Evolutionary conservation across 2,329 filamentous ascomycete genomes (phyloP).

Genomic region (Penicillium sp.): DNA sequence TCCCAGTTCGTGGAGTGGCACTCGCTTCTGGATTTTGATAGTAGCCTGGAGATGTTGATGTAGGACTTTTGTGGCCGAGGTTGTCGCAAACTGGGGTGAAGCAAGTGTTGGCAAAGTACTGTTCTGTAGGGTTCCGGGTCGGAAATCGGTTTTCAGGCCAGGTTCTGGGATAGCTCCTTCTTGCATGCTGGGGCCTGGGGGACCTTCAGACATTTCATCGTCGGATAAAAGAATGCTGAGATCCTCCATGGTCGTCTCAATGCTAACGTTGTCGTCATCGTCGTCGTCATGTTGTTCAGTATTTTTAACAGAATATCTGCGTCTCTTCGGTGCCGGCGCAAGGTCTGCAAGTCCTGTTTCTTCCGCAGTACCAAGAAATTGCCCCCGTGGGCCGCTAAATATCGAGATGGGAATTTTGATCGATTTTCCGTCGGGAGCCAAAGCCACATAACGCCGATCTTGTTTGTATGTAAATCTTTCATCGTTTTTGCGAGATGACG

Average conservation of each 20-base stretch:
- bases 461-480: slow-evolving; percentile 34
- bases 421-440: slow-evolving; percentile 37
- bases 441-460: slow-evolving; percentile 39
- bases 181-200: not conserved
- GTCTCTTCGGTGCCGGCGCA: not conserved
- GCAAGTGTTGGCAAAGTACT: slow-evolving; percentile 63
- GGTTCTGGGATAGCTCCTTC: not conserved
- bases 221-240: slow-evolving; percentile 42
- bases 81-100: slow-evolving; percentile 64
- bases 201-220: slow-evolving; percentile 8
- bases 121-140: slow-evolving; percentile 65
- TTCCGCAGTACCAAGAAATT: slow-evolving; percentile 24
- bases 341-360: slow-evolving; percentile 13
- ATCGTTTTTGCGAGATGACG: not conserved
- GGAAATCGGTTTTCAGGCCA: slow-evolving; percentile 57
- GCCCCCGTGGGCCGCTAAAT: slow-evolving; percentile 47
- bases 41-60: slow-evolving; percentile 65
- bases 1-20: slow-evolving; percentile 66
- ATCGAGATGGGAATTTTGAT: slow-evolving; percentile 57
- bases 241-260: slow-evolving; percentile 53
- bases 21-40: slow-evolving; percentile 62
- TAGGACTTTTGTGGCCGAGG: slow-evolving; percentile 60
- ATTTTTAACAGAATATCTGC: not conserved
- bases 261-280: slow-evolving; percentile 43
- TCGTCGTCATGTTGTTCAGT: slow-evolving; percentile 24